These are phyloP conservation scores for Triticum monococcum DNA, from an alignment of 176 grass and related monocot genomes.

Conservation along the genomic window DNA sequence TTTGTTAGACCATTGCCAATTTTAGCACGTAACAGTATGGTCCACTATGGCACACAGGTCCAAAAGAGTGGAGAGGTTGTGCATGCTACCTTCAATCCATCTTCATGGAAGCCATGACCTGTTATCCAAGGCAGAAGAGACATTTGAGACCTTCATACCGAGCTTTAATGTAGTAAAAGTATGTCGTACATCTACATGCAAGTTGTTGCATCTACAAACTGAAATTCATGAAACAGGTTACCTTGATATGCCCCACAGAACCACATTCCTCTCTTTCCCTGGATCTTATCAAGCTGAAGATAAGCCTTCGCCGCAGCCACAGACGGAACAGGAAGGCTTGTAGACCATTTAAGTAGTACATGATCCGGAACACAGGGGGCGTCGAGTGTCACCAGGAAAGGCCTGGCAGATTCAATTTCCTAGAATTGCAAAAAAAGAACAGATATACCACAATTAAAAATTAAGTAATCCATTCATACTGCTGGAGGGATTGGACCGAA, in stretches of 20 bases:
- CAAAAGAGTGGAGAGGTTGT: background rate
- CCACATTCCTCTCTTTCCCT: background rate
- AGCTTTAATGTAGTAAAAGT: background rate
- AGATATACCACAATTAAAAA: background rate
- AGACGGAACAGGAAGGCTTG: background rate
- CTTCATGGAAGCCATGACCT: background rate
- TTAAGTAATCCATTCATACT: background rate
- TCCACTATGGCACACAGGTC: background rate
- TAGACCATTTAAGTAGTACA: background rate
- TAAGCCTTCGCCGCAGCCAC: background rate
- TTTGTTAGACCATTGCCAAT: background rate
- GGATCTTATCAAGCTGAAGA: background rate
- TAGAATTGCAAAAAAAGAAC: background rate
- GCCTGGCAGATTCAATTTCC: background rate
- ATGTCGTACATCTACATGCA: background rate
- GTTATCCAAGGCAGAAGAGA: background rate
- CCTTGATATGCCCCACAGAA: constrained; percentile 6
- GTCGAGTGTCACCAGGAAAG: background rate
- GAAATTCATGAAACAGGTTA: background rate
- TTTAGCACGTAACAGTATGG: background rate
- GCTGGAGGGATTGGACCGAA: background rate
- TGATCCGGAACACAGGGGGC: background rate
- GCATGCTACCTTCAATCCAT: background rate
- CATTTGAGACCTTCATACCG: background rate
- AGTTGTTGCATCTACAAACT: background rate